Percentiles rank a stretch among this genome's conserved stretches.
Conservation (phyloP, 768 basidiomycete species). For the Tricholoma sp. region DNA sequence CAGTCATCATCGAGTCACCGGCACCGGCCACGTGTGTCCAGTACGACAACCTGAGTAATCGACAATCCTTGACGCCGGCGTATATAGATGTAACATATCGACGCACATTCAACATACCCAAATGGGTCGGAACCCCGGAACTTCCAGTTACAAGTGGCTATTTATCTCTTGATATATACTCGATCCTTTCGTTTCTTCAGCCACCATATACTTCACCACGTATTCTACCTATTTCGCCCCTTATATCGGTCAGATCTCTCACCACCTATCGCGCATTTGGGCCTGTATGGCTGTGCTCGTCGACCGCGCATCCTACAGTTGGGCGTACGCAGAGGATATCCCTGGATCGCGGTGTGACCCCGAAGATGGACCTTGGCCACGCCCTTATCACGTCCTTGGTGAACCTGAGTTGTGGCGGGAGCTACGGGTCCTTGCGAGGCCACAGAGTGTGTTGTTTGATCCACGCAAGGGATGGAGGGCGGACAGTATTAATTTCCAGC, state of each 20-base stretch:
- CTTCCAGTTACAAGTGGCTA: background rate
- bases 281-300: slow-evolving; percentile 33
- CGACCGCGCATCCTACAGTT: slow-evolving; percentile 31
- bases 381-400: slow-evolving; percentile 46
- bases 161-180: slow-evolving; percentile 5
- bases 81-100: background rate
- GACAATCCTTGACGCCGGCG: background rate
- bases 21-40: background rate
- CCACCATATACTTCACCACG: slow-evolving; percentile 9
- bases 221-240: slow-evolving; percentile 11
- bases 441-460: slow-evolving; percentile 39
- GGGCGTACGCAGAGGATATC: slow-evolving; percentile 56
- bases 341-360: slow-evolving; percentile 58
- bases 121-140: background rate
- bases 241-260: slow-evolving; percentile 7
- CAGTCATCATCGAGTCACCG: background rate
- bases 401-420: slow-evolving; percentile 50
- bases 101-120: background rate
- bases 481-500: slow-evolving; percentile 65
- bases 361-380: slow-evolving; percentile 64
- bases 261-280: slow-evolving; percentile 12
- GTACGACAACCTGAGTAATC: too few relatives aligned
- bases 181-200: background rate
- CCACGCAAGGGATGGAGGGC: slow-evolving; percentile 32
- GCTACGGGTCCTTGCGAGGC: slow-evolving; percentile 45